Evolutionary conservation across 208 protist genomes (phyloP).

Genomic region (Crithidia brevicula): DNA sequence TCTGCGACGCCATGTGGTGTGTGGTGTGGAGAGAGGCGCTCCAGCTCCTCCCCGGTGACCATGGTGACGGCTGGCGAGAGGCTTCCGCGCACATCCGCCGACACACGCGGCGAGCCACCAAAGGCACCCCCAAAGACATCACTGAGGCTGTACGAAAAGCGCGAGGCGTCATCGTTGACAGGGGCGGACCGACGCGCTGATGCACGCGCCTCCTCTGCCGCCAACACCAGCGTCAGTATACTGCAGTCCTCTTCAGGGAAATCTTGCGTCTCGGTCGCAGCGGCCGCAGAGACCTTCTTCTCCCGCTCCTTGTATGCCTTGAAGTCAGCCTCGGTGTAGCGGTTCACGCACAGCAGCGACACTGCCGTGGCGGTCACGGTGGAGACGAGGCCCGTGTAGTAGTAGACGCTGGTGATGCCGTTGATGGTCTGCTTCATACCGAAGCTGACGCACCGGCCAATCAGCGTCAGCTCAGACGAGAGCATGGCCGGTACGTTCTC

Average conservation of each 20-base stretch:
- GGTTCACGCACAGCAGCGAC: slow-evolving; percentile 57
- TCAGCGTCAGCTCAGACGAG: slow-evolving; percentile 63
- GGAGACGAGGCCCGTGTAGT: slow-evolving; percentile 70
- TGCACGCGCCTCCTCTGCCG: neutral
- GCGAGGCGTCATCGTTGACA: neutral
- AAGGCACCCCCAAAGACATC: slow-evolving; percentile 1
- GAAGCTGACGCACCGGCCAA: slow-evolving; percentile 72
- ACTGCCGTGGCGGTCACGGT: slow-evolving; percentile 72
- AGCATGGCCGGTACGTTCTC: slow-evolving; percentile 56
- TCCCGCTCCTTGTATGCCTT: neutral
- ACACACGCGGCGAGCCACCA: neutral
- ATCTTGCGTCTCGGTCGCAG: neutral
- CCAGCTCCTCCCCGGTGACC: neutral
- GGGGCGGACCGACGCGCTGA: neutral
- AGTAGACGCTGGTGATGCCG: slow-evolving; percentile 34
- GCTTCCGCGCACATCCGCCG: neutral
- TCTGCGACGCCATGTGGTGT: too few relatives aligned
- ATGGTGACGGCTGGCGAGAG: neutral
- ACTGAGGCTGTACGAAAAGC: neutral
- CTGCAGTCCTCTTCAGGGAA: neutral
- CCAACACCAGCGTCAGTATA: neutral
- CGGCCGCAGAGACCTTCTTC: neutral
- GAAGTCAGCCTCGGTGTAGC: slow-evolving; percentile 60
- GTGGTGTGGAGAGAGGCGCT: neutral
- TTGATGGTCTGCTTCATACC: slow-evolving; percentile 42